Percentiles rank a stretch among this genome's conserved stretches.
Evolutionary conservation across 139 green algal species (phyloP).

Genomic region (Haematococcus lacustris): DNA sequence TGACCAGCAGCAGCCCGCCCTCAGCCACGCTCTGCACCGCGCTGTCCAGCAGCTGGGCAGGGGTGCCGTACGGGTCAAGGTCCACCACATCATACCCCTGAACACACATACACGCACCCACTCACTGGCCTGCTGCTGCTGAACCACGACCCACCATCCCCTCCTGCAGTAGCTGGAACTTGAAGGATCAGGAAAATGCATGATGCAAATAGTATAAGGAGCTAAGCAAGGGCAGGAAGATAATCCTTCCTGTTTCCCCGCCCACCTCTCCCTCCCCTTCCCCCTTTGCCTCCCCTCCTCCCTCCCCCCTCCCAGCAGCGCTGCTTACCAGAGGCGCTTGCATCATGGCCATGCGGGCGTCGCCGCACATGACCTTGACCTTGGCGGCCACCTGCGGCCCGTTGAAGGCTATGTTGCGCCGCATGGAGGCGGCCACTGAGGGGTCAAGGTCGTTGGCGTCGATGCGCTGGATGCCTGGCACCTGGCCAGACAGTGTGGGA

Average conservation of each 20-base stretch:
- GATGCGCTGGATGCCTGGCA: slow-evolving; percentile 57
- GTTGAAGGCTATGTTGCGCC: slow-evolving; percentile 77
- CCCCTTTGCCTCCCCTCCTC: too few relatives aligned
- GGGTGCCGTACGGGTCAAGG: slow-evolving; percentile 94
- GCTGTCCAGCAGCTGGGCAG: slow-evolving; percentile 79
- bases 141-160: too few relatives aligned
- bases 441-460: slow-evolving; percentile 85
- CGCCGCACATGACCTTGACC: slow-evolving; percentile 47
- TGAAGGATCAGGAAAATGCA: too few relatives aligned
- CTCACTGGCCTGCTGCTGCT: too few relatives aligned
- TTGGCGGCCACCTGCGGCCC: slow-evolving; percentile 33
- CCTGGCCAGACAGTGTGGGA: slow-evolving; percentile 5
- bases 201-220: too few relatives aligned
- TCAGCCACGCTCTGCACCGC: slow-evolving; percentile 87
- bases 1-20: slow-evolving; percentile 89
- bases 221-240: too few relatives aligned
- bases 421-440: slow-evolving; percentile 58
- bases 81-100: slow-evolving; percentile 87
- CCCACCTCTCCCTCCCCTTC: too few relatives aligned
- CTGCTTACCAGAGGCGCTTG: slow-evolving; percentile 38
- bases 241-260: too few relatives aligned
- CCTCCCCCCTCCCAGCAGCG: too few relatives aligned
- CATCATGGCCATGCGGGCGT: slow-evolving; percentile 85
- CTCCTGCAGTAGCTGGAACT: too few relatives aligned
- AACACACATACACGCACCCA: too few relatives aligned